Conservation (phyloP, 495 filamentous ascomycete species). For the Aspergillus conjunctus region DNA sequence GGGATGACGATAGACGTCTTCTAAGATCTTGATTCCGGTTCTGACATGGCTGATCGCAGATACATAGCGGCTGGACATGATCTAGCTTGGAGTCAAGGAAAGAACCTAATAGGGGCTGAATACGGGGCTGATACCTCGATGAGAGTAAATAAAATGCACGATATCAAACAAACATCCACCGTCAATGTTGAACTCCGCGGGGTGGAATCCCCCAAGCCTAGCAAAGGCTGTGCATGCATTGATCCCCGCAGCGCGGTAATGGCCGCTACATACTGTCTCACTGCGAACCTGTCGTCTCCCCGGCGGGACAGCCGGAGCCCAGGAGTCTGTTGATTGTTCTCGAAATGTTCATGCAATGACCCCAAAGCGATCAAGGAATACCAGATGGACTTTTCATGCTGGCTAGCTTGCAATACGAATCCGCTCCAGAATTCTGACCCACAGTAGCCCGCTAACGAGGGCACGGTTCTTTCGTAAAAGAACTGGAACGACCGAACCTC, state of each 20-base stretch:
- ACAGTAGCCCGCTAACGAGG: conserved; percentile 63
- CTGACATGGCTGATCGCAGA: conserved; percentile 37
- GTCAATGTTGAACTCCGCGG: conserved; percentile 7
- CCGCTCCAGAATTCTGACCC: conserved; percentile 62
- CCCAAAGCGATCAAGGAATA: conserved; percentile 65
- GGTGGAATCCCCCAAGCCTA: too few species aligned
- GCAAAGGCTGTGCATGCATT: not conserved
- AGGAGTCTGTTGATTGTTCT: conserved; percentile 25
- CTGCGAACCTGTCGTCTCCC: conserved; percentile 36
- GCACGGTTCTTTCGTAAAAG: conserved; percentile 60
- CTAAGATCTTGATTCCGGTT: conserved; percentile 36
- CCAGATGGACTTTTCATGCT: conserved; percentile 61
- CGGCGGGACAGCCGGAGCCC: not conserved
- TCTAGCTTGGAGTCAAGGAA: conserved; percentile 16
- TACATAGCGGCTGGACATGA: conserved; percentile 35
- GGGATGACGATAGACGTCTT: conserved; percentile 23
- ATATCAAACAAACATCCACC: conserved; percentile 50
- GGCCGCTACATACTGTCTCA: conserved; percentile 38
- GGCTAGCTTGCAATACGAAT: conserved; percentile 56
- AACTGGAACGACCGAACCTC: conserved; percentile 57
- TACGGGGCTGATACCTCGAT: conserved; percentile 23
- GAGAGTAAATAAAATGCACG: conserved; percentile 41
- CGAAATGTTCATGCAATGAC: conserved; percentile 63
- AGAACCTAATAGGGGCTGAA: too few species aligned
- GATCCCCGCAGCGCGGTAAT: conserved; percentile 36